Evolutionary conservation across 495 filamentous ascomycete species (phyloP).

Genomic region (Physcia stellaris): DNA sequence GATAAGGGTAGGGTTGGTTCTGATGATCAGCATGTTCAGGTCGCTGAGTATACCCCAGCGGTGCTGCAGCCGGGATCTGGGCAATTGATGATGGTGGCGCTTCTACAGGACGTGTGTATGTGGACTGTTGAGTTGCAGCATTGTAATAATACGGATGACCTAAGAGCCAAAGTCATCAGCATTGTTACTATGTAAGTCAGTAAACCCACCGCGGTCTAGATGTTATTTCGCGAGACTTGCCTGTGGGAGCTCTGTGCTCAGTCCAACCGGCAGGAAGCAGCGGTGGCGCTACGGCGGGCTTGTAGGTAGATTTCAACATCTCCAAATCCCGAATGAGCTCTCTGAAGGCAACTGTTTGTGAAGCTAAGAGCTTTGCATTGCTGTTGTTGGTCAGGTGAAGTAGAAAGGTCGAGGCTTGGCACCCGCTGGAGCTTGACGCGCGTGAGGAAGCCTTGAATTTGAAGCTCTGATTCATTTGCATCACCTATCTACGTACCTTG

Average conservation of each 20-base stretch:
- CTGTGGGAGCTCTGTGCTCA: constrained; percentile 81
- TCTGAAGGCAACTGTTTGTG: no score
- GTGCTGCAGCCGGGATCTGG: constrained; percentile 24
- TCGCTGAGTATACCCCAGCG: no score
- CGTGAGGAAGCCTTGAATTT: no score
- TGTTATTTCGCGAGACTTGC: constrained; percentile 24
- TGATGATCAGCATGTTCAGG: no score
- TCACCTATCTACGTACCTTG: no score
- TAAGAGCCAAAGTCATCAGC: constrained; percentile 15
- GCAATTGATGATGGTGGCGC: constrained; percentile 15
- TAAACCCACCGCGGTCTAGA: constrained; percentile 5
- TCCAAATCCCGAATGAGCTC: no score
- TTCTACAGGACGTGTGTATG: constrained; percentile 57
- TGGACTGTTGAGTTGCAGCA: constrained; percentile 71
- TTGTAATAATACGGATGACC: constrained; percentile 87
- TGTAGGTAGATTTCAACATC: constrained; percentile 56
- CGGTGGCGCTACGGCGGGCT: constrained; percentile 27
- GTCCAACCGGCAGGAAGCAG: constrained; percentile 76
- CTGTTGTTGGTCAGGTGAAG: no score
- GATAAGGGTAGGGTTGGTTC: constrained; percentile 26
- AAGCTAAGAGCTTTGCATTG: no score
- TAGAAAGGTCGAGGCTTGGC: no score
- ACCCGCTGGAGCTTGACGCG: background rate
- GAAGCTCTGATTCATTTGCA: no score
- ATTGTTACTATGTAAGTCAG: constrained; percentile 6